Evolutionary conservation across 345 rosid species (phyloP).

Genomic region (Gossypium australe): DNA sequence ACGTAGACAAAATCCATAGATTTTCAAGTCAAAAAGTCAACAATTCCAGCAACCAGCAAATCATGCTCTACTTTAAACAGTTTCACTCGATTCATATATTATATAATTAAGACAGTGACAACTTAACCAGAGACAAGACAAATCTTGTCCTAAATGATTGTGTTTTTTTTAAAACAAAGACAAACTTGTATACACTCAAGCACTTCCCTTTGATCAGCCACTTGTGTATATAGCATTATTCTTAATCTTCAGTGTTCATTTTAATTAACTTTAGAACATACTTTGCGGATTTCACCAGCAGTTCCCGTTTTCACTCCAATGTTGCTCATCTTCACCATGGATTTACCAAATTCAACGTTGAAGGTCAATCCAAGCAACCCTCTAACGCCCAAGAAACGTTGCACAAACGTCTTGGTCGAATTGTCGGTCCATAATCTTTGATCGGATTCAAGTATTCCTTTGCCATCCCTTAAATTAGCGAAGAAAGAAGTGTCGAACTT

Average conservation of each 20-base stretch:
- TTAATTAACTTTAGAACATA: constrained; percentile 47
- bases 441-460: constrained; percentile 45
- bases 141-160: neutral
- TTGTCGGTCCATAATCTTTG: constrained; percentile 36
- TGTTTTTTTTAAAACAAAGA: neutral
- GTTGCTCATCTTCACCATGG: constrained; percentile 70
- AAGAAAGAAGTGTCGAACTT: constrained; percentile 44
- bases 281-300: constrained; percentile 45
- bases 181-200: neutral
- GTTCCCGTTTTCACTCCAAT: constrained; percentile 41
- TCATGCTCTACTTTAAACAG: neutral
- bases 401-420: constrained; percentile 37
- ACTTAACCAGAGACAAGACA: neutral
- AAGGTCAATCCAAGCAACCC: constrained; percentile 25
- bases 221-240: neutral
- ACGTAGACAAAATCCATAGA: neutral
- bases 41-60: neutral
- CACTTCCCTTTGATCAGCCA: neutral
- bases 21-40: neutral
- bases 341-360: constrained; percentile 41
- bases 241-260: neutral
- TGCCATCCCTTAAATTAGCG: constrained; percentile 36
- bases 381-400: constrained; percentile 30
- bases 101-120: constrained; percentile 3
- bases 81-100: neutral